These are phyloP conservation scores for Annulohypoxylon moriforme DNA, from an alignment of 495 filamentous ascomycete genomes.

Conservation along the genomic window DNA sequence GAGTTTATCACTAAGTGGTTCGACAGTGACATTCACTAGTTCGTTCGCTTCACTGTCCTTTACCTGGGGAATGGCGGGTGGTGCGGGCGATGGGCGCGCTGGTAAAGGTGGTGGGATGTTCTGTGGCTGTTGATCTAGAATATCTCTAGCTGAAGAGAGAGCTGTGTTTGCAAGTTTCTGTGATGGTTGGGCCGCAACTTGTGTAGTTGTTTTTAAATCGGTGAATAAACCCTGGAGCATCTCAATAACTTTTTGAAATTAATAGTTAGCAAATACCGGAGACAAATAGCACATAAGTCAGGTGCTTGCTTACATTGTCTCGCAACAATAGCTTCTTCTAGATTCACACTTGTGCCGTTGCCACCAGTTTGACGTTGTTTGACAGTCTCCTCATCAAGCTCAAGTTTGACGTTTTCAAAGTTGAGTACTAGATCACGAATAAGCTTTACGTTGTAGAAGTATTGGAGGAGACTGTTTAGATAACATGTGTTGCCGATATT, in stretches of 20 bases:
- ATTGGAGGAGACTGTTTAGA: slow-evolving; percentile 95
- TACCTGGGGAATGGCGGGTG: slow-evolving; percentile 22
- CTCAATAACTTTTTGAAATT: slow-evolving; percentile 43
- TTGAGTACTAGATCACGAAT: slow-evolving; percentile 83
- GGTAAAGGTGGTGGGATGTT: slow-evolving; percentile 47
- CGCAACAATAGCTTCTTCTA: slow-evolving; percentile 57
- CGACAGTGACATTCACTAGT: slow-evolving; percentile 39
- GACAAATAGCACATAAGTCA: background rate
- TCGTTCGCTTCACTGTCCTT: slow-evolving; percentile 11
- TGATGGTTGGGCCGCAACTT: slow-evolving; percentile 70
- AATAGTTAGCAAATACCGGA: slow-evolving; percentile 25
- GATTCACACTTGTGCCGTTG: slow-evolving; percentile 48
- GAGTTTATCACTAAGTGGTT: slow-evolving; percentile 36
- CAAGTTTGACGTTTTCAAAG: slow-evolving; percentile 72
- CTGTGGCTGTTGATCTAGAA: slow-evolving; percentile 40
- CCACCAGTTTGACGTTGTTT: slow-evolving; percentile 72
- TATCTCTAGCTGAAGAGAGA: slow-evolving; percentile 55
- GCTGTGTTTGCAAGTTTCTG: slow-evolving; percentile 86
- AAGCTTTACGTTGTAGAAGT: slow-evolving; percentile 88
- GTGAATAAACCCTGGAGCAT: slow-evolving; percentile 68
- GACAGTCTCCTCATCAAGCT: slow-evolving; percentile 68
- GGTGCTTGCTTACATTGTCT: slow-evolving; percentile 45
- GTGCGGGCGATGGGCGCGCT: slow-evolving; percentile 47
- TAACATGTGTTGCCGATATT: slow-evolving; percentile 99
- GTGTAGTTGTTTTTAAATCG: slow-evolving; percentile 70